Evolutionary conservation across 768 basidiomycete species (phyloP).

Genomic region (Omphalotus guepiniiformis): DNA sequence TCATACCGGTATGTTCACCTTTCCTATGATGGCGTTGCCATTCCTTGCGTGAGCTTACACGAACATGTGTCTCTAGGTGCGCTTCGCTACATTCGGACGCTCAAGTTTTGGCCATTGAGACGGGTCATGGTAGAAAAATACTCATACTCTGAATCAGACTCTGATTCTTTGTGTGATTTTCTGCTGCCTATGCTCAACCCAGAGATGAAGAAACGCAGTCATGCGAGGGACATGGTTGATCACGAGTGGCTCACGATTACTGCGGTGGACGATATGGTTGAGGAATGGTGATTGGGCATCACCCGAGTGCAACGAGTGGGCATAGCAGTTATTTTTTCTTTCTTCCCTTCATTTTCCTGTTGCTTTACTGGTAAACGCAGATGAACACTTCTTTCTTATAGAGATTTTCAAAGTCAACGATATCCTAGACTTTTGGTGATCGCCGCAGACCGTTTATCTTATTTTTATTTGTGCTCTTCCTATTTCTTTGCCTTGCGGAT

Average conservation of each 20-base stretch:
- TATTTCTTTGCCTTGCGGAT: no score
- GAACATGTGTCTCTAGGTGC: conserved; percentile 36
- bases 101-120: conserved; percentile 79
- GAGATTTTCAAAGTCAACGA: no score
- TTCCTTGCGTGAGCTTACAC: not conserved
- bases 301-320: conserved; percentile 1
- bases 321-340: not conserved
- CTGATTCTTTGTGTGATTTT: conserved; percentile 58
- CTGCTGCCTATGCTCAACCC: conserved; percentile 71
- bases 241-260: conserved; percentile 66
- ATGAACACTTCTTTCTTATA: not conserved
- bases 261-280: conserved; percentile 35
- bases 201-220: conserved; percentile 63
- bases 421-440: no score
- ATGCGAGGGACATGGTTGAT: conserved; percentile 68
- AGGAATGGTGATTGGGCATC: conserved; percentile 40
- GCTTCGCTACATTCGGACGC: conserved; percentile 65
- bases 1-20: conserved; percentile 45
- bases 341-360: not conserved
- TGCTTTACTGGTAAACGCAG: not conserved
- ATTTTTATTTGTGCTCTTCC: no score
- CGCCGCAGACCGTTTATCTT: no score
- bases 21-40: conserved; percentile 4
- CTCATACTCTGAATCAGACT: conserved; percentile 56
- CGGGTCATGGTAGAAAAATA: conserved; percentile 92